A percentile compares a stretch with the other conserved stretches of the same genome.
phyloP scores from a whole-genome alignment of 176 grass and related monocot species.

The Oryza brachyantha region DNA sequence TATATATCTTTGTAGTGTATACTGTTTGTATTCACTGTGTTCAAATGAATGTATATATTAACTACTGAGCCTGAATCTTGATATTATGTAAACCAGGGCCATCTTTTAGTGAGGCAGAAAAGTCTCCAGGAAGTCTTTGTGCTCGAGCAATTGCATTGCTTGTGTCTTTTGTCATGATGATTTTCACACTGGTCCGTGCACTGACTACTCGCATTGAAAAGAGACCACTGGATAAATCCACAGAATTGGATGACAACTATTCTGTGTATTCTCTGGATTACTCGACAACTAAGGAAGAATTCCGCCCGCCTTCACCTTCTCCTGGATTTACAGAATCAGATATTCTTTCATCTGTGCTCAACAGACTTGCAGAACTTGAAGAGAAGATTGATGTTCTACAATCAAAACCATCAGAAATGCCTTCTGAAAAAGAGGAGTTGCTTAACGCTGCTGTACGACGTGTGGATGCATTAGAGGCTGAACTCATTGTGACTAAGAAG shows the following conservation, averaged over 20 bases:
- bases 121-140: slow-evolving; percentile 29
- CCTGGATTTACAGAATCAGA: slow-evolving; percentile 45
- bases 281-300: slow-evolving; percentile 40
- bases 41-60: not conserved
- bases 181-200: slow-evolving; percentile 35
- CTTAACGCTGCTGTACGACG: slow-evolving; percentile 64
- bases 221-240: slow-evolving; percentile 16
- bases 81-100: slow-evolving; percentile 12
- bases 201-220: slow-evolving; percentile 29
- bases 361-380: slow-evolving; percentile 53
- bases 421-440: slow-evolving; percentile 67
- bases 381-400: slow-evolving; percentile 54
- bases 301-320: slow-evolving; percentile 47
- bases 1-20: not conserved
- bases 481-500: slow-evolving; percentile 78
- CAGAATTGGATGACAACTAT: not conserved
- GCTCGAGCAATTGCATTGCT: slow-evolving; percentile 35
- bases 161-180: slow-evolving; percentile 23
- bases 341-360: slow-evolving; percentile 46
- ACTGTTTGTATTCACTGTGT: not conserved
- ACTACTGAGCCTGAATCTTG: slow-evolving; percentile 12
- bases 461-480: slow-evolving; percentile 66
- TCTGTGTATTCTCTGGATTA: slow-evolving; percentile 4
- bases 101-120: not conserved
- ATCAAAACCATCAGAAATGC: slow-evolving; percentile 68